Percentiles rank a stretch among this genome's conserved stretches.
These are phyloP conservation scores for Backusella sp. DNA, from an alignment of 192 early-diverging fungal genomes.

Conservation along the genomic window DNA sequence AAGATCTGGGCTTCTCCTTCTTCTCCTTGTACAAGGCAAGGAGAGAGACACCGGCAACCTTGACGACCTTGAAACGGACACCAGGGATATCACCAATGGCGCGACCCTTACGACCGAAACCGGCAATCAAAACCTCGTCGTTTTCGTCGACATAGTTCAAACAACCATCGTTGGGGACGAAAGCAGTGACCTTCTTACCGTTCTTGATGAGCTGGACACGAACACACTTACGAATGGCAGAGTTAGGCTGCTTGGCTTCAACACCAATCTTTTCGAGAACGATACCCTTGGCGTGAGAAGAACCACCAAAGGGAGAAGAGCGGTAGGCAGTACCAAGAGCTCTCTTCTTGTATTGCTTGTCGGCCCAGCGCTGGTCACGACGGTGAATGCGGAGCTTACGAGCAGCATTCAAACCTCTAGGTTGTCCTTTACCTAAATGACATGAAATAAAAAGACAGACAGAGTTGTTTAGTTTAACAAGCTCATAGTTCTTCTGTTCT, in stretches of 20 bases:
- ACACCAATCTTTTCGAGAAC: slow-evolving; percentile 99
- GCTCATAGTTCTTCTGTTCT: neutral
- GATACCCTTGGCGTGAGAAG: slow-evolving; percentile 99
- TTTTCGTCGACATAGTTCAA: slow-evolving; percentile 99
- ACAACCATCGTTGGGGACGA: slow-evolving; percentile 99
- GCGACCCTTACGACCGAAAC: slow-evolving; percentile 99
- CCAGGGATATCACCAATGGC: slow-evolving; percentile 99
- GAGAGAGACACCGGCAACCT: slow-evolving; percentile 99
- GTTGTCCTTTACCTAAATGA: slow-evolving; percentile 75
- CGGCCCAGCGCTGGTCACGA: slow-evolving; percentile 98
- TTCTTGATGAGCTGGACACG: slow-evolving; percentile 99
- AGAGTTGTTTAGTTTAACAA: neutral
- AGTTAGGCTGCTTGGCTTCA: slow-evolving; percentile 99
- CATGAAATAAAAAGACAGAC: neutral
- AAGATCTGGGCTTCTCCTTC: slow-evolving; percentile 99
- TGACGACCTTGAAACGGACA: slow-evolving; percentile 99
- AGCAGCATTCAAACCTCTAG: slow-evolving; percentile 98
- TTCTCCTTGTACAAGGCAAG: slow-evolving; percentile 99
- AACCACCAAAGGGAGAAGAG: slow-evolving; percentile 98
- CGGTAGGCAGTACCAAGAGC: slow-evolving; percentile 97
- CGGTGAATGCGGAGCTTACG: slow-evolving; percentile 98
- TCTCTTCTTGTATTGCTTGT: slow-evolving; percentile 98
- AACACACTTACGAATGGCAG: slow-evolving; percentile 99
- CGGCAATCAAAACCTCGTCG: slow-evolving; percentile 99
- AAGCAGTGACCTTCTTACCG: slow-evolving; percentile 99